These are phyloP conservation scores for Trichocomaceae sp. DNA, from an alignment of 2,329 filamentous ascomycete species.

Conservation along the genomic window DNA sequence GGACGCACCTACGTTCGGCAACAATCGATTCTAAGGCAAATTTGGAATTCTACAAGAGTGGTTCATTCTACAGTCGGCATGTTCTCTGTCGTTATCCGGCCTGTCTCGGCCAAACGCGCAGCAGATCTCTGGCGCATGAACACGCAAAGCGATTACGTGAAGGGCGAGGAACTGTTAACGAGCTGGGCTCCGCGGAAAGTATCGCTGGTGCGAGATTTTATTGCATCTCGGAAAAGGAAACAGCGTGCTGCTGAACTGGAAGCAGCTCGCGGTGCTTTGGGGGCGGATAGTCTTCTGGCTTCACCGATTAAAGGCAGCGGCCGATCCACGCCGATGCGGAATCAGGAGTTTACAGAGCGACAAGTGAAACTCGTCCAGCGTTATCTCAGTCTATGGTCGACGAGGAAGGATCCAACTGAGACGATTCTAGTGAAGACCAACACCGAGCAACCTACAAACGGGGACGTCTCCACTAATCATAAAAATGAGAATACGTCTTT, in stretches of 20 bases:
- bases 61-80: slow-evolving; percentile 81
- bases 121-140: slow-evolving; percentile 96
- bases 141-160: slow-evolving; percentile 90
- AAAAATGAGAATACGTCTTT: slow-evolving; percentile 11
- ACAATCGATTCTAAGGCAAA: slow-evolving; percentile 74
- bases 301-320: slow-evolving; percentile 29
- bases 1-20: slow-evolving; percentile 78
- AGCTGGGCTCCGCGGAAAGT: slow-evolving; percentile 87
- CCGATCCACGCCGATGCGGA: slow-evolving; percentile 31
- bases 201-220: slow-evolving; percentile 82
- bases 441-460: slow-evolving; percentile 39
- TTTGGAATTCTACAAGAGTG: slow-evolving; percentile 79
- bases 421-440: slow-evolving; percentile 39
- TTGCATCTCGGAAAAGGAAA: slow-evolving; percentile 66
- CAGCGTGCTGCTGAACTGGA: slow-evolving; percentile 73
- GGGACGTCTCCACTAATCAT: slow-evolving; percentile 21
- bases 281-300: slow-evolving; percentile 33
- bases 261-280: slow-evolving; percentile 45
- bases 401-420: slow-evolving; percentile 36
- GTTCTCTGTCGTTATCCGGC: slow-evolving; percentile 79
- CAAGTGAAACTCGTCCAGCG: slow-evolving; percentile 35
- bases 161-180: slow-evolving; percentile 80
- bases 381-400: slow-evolving; percentile 38
- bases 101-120: slow-evolving; percentile 81
- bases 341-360: slow-evolving; percentile 31